Conservation (phyloP, 73 alveolate species). For the Tetrahymena elliotti region DNA sequence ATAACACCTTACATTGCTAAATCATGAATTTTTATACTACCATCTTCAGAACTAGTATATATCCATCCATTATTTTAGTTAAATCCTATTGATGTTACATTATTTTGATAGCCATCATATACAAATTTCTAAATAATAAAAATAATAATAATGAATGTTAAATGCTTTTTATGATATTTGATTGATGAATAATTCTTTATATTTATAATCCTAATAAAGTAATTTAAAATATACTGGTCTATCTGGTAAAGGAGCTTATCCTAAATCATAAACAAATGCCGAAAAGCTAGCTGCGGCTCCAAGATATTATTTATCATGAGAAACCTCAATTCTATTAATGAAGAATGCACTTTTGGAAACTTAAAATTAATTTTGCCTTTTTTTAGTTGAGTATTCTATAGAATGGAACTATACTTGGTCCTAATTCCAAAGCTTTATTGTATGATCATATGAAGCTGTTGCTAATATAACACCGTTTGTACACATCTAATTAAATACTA, state of each 20-base stretch:
- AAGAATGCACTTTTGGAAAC: background rate
- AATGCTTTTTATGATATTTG: background rate
- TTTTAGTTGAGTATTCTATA: background rate
- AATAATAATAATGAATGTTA: background rate
- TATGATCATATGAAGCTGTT: slow-evolving; percentile 28
- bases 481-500: background rate
- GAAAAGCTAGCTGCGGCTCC: slow-evolving; percentile 26
- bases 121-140: background rate
- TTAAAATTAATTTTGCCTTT: background rate
- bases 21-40: slow-evolving; percentile 27
- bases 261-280: slow-evolving; percentile 7
- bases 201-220: background rate
- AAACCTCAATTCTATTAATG: slow-evolving; percentile 24
- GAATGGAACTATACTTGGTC: background rate
- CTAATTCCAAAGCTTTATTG: slow-evolving; percentile 2
- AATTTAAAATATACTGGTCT: background rate
- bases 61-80: slow-evolving; percentile 1
- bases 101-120: slow-evolving; percentile 29
- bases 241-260: background rate
- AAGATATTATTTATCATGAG: slow-evolving; percentile 20
- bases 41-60: slow-evolving; percentile 32
- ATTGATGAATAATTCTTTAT: background rate
- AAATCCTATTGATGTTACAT: slow-evolving; percentile 20
- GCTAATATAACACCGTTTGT: slow-evolving; percentile 23
- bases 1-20: background rate